Percentiles rank a stretch among this genome's conserved stretches.
Conservation (phyloP, 2,329 filamentous ascomycete genomes). For the Colletotrichum australisinense region DNA sequence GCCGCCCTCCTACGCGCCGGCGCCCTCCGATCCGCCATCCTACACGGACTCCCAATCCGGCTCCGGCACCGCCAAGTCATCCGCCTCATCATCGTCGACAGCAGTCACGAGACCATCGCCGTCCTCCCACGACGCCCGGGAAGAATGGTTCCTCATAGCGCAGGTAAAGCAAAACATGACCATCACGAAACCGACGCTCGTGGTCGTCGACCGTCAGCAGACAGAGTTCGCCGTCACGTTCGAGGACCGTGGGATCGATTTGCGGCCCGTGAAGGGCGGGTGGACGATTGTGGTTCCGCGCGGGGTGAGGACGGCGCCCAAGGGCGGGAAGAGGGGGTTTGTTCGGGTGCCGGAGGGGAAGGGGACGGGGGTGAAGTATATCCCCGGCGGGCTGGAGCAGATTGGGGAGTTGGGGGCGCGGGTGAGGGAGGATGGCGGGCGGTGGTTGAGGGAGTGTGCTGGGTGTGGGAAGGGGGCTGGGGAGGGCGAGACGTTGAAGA, state of each 20-base stretch:
- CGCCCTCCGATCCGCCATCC: constrained; percentile 7
- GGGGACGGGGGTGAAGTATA: constrained; percentile 47
- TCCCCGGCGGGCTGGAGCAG: constrained; percentile 45
- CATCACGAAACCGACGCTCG: constrained; percentile 61
- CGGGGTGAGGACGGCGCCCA: constrained; percentile 48
- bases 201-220: constrained; percentile 53
- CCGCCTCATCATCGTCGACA: background rate
- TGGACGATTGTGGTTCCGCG: constrained; percentile 51
- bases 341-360: constrained; percentile 49
- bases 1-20: background rate
- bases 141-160: constrained; percentile 53
- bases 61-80: background rate
- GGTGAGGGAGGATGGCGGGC: constrained; percentile 36
- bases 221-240: constrained; percentile 59
- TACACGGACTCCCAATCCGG: constrained; percentile 20
- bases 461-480: constrained; percentile 44
- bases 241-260: constrained; percentile 50
- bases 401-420: constrained; percentile 42
- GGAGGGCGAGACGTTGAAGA: constrained; percentile 44
- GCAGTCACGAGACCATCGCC: background rate
- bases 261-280: constrained; percentile 52
- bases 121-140: constrained; percentile 34
- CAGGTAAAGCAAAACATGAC: constrained; percentile 60
- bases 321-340: constrained; percentile 51
- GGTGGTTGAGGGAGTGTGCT: constrained; percentile 38